Evolutionary conservation across 371 early-diverging fungal genomes (phyloP).

Genomic region (Apophysomyces elegans): DNA sequence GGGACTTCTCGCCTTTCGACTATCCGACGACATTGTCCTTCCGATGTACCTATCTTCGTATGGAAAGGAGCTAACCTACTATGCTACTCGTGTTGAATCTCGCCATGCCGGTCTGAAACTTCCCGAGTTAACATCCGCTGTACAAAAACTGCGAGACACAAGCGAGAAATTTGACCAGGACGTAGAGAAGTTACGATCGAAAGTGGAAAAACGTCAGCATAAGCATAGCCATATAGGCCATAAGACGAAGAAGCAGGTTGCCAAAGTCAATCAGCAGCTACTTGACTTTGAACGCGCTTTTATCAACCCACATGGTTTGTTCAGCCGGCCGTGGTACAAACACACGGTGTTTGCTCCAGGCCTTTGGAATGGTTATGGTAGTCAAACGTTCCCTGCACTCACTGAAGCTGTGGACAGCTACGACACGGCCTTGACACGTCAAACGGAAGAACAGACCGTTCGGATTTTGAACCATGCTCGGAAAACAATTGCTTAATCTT

Average conservation of each 20-base stretch:
- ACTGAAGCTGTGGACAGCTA: conserved; percentile 43
- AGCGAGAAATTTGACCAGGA: conserved; percentile 19
- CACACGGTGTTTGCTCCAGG: conserved; percentile 58
- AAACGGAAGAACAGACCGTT: conserved; percentile 27
- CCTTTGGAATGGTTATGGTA: conserved; percentile 43
- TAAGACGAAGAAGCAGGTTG: conserved; percentile 22
- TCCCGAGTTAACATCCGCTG: conserved; percentile 16
- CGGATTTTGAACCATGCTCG: conserved; percentile 19
- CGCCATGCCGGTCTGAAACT: conserved; percentile 15
- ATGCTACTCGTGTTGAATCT: conserved; percentile 2
- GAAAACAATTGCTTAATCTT: not conserved
- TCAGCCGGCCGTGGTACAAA: conserved; percentile 58
- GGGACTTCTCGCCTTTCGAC: conserved; percentile 43
- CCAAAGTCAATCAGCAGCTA: conserved; percentile 42
- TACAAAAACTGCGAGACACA: conserved; percentile 13
- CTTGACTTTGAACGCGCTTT: conserved; percentile 53
- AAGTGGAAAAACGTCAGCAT: not conserved
- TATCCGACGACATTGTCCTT: conserved; percentile 39
- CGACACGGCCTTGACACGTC: conserved; percentile 25
- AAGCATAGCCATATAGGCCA: not conserved
- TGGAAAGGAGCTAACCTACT: conserved; percentile 30
- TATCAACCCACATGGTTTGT: conserved; percentile 52
- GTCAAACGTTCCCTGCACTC: conserved; percentile 45
- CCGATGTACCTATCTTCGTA: conserved; percentile 36
- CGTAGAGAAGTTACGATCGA: conserved; percentile 7